Evolutionary conservation across 164 flowering plant species (phyloP).

Genomic region (Akebia trifoliata): DNA sequence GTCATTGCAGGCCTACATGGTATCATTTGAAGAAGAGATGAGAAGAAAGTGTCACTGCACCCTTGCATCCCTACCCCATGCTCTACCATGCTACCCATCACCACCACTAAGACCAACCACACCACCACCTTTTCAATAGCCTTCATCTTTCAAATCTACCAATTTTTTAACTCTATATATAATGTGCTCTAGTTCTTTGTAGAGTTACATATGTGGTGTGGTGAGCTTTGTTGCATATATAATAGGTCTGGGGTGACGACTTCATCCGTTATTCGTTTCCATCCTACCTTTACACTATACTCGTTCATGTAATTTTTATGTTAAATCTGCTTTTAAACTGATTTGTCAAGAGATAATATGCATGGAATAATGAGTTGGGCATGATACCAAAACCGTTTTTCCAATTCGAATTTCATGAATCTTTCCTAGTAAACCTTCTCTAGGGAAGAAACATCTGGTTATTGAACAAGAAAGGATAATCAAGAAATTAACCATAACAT

Average conservation of each 20-base stretch:
- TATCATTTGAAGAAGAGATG: conserved; percentile 67
- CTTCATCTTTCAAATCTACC: conserved; percentile 24
- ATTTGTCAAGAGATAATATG: neutral
- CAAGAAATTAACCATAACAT: too few relatives aligned
- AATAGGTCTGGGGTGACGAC: neutral
- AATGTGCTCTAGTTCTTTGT: too few relatives aligned
- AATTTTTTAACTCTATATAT: neutral
- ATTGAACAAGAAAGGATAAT: too few relatives aligned
- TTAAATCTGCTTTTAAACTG: too few relatives aligned
- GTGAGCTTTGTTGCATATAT: too few relatives aligned
- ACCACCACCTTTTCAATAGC: too few relatives aligned
- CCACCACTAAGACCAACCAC: conserved; percentile 23
- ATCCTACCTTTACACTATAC: neutral
- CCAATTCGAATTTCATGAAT: too few relatives aligned
- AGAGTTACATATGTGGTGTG: neutral
- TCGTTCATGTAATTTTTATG: conserved; percentile 7
- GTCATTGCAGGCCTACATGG: conserved; percentile 85
- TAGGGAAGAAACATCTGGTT: too few relatives aligned
- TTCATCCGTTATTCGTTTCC: conserved; percentile 4
- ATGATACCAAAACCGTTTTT: too few relatives aligned
- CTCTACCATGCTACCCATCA: conserved; percentile 25
- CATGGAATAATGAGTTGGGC: neutral
- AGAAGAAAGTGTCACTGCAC: conserved; percentile 68
- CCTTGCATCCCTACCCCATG: conserved; percentile 29
- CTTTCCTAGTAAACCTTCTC: too few relatives aligned